Evolutionary conservation across 129 eudicot species (phyloP).

Genomic region (Tagetes patula): DNA sequence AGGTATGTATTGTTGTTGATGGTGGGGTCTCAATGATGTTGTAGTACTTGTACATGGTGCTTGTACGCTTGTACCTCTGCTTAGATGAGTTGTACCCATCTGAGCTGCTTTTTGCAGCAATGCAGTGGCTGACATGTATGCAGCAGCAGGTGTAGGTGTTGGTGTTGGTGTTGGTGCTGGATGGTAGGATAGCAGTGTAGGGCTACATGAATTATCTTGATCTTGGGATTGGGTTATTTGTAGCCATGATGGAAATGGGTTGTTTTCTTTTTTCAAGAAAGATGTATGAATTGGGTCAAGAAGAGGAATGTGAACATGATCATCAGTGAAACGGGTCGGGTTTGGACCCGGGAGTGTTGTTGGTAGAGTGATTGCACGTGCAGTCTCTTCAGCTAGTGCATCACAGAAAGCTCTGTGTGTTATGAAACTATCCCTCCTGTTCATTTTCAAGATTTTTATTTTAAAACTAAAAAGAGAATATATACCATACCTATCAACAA

Average conservation of each 20-base stretch:
- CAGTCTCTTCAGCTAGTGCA: constrained; percentile 76
- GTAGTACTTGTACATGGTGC: constrained; percentile 27
- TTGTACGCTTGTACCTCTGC: constrained; percentile 35
- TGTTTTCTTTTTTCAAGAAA: constrained; percentile 32
- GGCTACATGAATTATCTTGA: constrained; percentile 38
- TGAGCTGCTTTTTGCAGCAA: constrained; percentile 97
- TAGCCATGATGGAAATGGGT: constrained; percentile 54
- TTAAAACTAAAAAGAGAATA: background rate
- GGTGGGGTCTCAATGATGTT: constrained; percentile 14
- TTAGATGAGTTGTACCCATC: constrained; percentile 69
- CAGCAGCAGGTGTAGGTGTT: constrained; percentile 6
- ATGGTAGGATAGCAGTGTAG: constrained; percentile 48
- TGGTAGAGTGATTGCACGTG: constrained; percentile 47
- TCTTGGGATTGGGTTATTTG: constrained; percentile 47
- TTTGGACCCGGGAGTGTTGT: constrained; percentile 26
- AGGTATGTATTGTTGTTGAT: constrained; percentile 49
- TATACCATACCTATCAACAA: constrained; percentile 6
- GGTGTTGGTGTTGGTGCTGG: constrained; percentile 25
- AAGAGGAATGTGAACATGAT: constrained; percentile 2
- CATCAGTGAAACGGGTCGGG: constrained; percentile 26
- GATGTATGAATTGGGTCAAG: constrained; percentile 34
- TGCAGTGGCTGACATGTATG: constrained; percentile 96
- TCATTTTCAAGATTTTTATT: constrained; percentile 5
- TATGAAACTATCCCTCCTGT: constrained; percentile 85
- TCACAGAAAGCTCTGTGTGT: constrained; percentile 91